A percentile compares a stretch with the other conserved stretches of the same genome.
Conservation (phyloP, 441 rosid species). For the Aleurites moluccanus region DNA sequence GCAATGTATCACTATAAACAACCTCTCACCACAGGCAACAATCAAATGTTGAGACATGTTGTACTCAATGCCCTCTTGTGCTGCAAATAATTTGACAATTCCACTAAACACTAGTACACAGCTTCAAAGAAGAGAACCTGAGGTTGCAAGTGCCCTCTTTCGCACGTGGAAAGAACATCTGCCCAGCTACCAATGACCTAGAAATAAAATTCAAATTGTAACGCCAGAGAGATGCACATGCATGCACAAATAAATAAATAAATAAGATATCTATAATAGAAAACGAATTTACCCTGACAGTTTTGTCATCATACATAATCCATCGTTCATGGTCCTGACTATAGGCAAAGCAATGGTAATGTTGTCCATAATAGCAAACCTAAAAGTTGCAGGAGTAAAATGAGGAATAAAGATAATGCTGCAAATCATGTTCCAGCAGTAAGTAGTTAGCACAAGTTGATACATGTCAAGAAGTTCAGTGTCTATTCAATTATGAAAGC, state of each 20-base stretch:
- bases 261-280: conserved; percentile 11
- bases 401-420: conserved; percentile 11
- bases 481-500: background rate
- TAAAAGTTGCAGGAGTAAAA: conserved; percentile 31
- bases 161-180: conserved; percentile 72
- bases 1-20: conserved; percentile 25
- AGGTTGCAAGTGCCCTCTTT: conserved; percentile 88
- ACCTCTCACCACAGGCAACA: conserved; percentile 20
- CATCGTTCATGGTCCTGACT: conserved; percentile 70
- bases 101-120: conserved; percentile 43
- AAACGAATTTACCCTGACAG: conserved; percentile 64
- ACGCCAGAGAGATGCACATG: conserved; percentile 11
- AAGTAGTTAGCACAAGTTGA: background rate
- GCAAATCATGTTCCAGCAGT: background rate
- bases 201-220: conserved; percentile 16
- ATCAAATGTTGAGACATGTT: conserved; percentile 17
- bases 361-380: conserved; percentile 98
- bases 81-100: conserved; percentile 25
- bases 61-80: conserved; percentile 23
- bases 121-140: conserved; percentile 93
- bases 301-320: conserved; percentile 97
- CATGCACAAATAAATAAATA: background rate
- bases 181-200: conserved; percentile 88
- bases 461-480: background rate
- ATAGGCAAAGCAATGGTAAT: conserved; percentile 92